Percentiles rank a stretch among this genome's conserved stretches.
phyloP scores from a whole-genome alignment of 169 alveolate species.

The Plasmodium gallinaceum region DNA sequence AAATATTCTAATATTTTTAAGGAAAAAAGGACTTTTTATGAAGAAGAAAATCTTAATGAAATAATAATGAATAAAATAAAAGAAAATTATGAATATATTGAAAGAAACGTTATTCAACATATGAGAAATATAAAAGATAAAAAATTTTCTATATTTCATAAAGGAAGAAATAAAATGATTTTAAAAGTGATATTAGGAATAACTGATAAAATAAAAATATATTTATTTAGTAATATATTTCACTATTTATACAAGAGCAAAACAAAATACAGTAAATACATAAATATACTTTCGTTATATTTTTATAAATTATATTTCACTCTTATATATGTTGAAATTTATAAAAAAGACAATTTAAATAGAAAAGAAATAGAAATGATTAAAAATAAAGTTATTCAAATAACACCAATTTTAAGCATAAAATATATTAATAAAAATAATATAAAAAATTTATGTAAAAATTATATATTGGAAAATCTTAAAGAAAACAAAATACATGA shows the following conservation, averaged over 20 bases:
- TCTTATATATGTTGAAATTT: slow-evolving; percentile 9
- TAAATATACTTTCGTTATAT: slow-evolving; percentile 22
- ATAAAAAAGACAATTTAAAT: neutral
- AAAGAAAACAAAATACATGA: neutral
- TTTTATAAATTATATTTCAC: slow-evolving; percentile 51
- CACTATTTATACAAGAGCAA: slow-evolving; percentile 18
- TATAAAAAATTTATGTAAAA: slow-evolving; percentile 31
- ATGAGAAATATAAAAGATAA: neutral
- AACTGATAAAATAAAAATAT: slow-evolving; percentile 19
- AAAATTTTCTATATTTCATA: neutral
- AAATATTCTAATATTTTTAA: neutral
- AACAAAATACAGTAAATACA: slow-evolving; percentile 10
- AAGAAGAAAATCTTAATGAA: neutral
- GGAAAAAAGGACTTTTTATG: neutral
- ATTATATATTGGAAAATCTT: slow-evolving; percentile 3
- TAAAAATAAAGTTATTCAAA: slow-evolving; percentile 15
- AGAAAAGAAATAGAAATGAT: slow-evolving; percentile 1
- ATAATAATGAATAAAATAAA: neutral
- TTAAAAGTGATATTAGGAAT: slow-evolving; percentile 3
- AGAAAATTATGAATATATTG: slow-evolving; percentile 1
- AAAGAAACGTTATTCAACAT: neutral
- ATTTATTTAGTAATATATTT: slow-evolving; percentile 41
- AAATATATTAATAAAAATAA: slow-evolving; percentile 34
- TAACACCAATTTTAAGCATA: slow-evolving; percentile 38
- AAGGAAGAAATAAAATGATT: neutral